Evolutionary conservation across 2,329 filamentous ascomycete species (phyloP), one percentile per base, ranked within the genome.

Genomic region (Ophiostoma piceae): DNA sequence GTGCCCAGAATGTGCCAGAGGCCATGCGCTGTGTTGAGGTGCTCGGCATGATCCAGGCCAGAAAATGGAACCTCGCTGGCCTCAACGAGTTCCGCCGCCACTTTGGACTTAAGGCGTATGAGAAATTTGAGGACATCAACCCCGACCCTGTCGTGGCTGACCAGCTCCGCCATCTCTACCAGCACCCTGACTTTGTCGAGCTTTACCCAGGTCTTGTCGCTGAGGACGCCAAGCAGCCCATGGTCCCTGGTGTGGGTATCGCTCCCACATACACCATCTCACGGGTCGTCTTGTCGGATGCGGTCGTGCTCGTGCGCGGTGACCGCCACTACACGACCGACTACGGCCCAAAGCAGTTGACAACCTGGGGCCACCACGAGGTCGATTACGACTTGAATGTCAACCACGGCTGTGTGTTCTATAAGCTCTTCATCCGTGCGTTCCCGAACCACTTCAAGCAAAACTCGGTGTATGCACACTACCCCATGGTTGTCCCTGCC

Each of bases 61-160:
- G 92, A 65, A 84, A 85, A 69, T 96, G 92, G 92, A 89, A 92
- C 72, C 80, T 92, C 9, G 89, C 90, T 0, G 89, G 90, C 0
- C 82, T 96, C 72, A 96, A 96, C 76, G 92, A 95, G 80, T 96
- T 95, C 82, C 86, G 92, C 68, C 89, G 90, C 77, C 91, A 93
- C 80, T 94, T 94, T 74, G 88, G 89, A 1, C 82, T 96, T 6
- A 90, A 91, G 79, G 85, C 87, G 0, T 89, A 96, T 76, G 86
- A 88, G 29, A 90, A 83, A 0, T 96, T 96, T 71, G 90, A 94
- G 77, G 91, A 94, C 67, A 93, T 96, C 80, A 95, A 94, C 77
- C 87, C 89, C 0, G 89, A 95, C 74, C 89, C 89, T 0, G 84
- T 86, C 16, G 85, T 94, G 19, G 86, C 90, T 1, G 84, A 89